Conservation (phyloP, 2,329 filamentous ascomycete genomes). For the Diaporthe ilicicola region DNA sequence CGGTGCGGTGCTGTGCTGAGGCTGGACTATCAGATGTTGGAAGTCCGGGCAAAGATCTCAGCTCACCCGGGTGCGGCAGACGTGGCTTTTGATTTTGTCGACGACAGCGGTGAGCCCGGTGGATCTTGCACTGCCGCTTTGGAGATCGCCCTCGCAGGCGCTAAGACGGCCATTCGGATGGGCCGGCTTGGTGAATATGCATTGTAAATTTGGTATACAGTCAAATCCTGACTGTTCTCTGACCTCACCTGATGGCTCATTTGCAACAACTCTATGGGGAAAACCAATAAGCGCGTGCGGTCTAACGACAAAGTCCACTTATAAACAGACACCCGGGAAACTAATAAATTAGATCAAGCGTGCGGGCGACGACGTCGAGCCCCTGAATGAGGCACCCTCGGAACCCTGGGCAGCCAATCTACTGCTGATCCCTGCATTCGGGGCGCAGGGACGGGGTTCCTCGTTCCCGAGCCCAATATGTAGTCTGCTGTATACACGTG, state of each 20-base stretch:
- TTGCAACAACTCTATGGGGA: not conserved
- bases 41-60: constrained; percentile 6
- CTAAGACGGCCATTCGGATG: constrained; percentile 22
- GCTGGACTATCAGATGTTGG: constrained; percentile 1
- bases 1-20: constrained; percentile 2
- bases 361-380: not conserved
- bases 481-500: not conserved
- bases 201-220: constrained; percentile 9
- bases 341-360: not conserved
- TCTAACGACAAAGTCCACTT: not conserved
- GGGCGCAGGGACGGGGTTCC: constrained; percentile 11
- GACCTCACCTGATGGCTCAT: constrained; percentile 5
- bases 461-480: constrained; percentile 1
- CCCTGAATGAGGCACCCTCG: constrained; percentile 11
- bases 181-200: constrained; percentile 12
- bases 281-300: not conserved
- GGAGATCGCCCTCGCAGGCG: constrained; percentile 19
- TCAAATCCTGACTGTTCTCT: constrained; percentile 1
- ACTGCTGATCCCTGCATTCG: constrained; percentile 1
- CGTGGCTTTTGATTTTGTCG: constrained; percentile 16
- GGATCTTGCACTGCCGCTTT: constrained; percentile 13
- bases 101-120: constrained; percentile 19
- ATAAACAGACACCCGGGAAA: not conserved
- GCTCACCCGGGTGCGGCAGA: not conserved
- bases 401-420: constrained; percentile 5